Percentiles rank a stretch among this genome's conserved stretches.
phyloP scores from a whole-genome alignment of 306 rosid genomes.

The Erythrophleum fordii region DNA sequence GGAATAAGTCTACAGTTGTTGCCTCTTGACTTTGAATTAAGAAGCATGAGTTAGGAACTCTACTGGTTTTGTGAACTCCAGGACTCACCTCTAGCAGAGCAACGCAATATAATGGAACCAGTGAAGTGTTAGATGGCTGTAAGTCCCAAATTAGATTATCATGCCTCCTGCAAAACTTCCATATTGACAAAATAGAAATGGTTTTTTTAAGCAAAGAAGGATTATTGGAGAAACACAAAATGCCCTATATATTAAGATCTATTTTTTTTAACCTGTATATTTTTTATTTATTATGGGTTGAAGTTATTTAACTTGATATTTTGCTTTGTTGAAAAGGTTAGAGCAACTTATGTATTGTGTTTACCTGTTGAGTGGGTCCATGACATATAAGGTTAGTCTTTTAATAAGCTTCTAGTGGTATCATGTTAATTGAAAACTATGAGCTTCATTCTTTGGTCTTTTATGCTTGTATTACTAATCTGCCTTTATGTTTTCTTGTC shows the following conservation, averaged over 20 bases:
- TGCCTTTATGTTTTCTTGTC: slow-evolving; percentile 5
- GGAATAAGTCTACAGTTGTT: background rate
- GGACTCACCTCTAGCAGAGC: background rate
- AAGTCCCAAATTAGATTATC: no score
- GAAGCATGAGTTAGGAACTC: background rate
- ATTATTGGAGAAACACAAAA: slow-evolving; percentile 10
- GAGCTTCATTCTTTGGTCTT: background rate
- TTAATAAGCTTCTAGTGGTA: background rate
- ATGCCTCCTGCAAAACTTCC: background rate
- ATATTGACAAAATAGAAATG: slow-evolving; percentile 31
- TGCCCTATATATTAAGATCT: background rate
- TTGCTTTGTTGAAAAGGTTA: background rate
- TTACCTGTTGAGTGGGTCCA: slow-evolving; percentile 11
- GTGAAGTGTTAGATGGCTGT: background rate
- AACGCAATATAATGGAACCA: background rate
- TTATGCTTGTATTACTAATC: background rate
- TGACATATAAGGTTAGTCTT: background rate
- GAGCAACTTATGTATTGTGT: background rate
- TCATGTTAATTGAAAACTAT: background rate
- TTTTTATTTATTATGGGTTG: slow-evolving; percentile 10
- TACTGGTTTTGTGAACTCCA: background rate
- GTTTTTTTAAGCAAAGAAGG: no score
- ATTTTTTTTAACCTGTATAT: background rate
- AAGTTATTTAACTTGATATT: slow-evolving; percentile 8
- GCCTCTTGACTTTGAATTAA: background rate